phyloP scores from a whole-genome alignment of 2,329 filamentous ascomycete species.

The Fusarium oligoseptatum region DNA sequence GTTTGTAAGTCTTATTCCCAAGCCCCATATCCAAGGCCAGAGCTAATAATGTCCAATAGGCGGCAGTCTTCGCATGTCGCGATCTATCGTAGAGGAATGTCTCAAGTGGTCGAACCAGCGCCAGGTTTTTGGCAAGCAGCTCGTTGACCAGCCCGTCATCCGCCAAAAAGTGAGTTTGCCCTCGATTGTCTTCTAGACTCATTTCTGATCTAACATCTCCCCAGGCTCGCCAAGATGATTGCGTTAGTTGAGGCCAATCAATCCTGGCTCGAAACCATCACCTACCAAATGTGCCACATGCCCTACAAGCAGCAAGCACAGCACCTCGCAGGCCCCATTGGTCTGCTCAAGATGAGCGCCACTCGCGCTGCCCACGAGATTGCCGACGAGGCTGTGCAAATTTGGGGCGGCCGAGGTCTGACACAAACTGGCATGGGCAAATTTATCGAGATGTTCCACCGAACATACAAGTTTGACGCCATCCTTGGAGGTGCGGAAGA shows the following conservation, averaged over 20 bases:
- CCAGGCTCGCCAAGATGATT: constrained; percentile 86
- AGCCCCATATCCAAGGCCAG: neutral
- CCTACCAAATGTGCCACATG: constrained; percentile 91
- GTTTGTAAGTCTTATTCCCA: constrained; percentile 60
- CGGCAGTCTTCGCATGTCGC: constrained; percentile 73
- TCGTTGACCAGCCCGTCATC: constrained; percentile 87
- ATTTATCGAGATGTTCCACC: constrained; percentile 86
- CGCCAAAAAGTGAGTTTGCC: constrained; percentile 73
- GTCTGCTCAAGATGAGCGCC: constrained; percentile 82
- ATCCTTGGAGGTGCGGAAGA: constrained; percentile 87
- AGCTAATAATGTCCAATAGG: constrained; percentile 47
- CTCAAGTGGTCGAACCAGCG: constrained; percentile 92
- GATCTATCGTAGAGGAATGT: constrained; percentile 83
- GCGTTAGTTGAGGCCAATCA: constrained; percentile 85
- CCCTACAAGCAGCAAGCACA: constrained; percentile 81
- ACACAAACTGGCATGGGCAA: constrained; percentile 88
- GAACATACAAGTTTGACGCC: constrained; percentile 85
- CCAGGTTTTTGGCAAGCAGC: constrained; percentile 83
- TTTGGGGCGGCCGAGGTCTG: constrained; percentile 85
- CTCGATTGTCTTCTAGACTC: neutral
- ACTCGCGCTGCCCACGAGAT: constrained; percentile 86
- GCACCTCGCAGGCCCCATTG: constrained; percentile 84
- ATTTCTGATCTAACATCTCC: constrained; percentile 4
- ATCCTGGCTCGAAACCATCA: constrained; percentile 86
- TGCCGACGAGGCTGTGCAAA: constrained; percentile 86